Conservation (phyloP, 2,329 filamentous ascomycete genomes). For the Huntiella savannae region DNA sequence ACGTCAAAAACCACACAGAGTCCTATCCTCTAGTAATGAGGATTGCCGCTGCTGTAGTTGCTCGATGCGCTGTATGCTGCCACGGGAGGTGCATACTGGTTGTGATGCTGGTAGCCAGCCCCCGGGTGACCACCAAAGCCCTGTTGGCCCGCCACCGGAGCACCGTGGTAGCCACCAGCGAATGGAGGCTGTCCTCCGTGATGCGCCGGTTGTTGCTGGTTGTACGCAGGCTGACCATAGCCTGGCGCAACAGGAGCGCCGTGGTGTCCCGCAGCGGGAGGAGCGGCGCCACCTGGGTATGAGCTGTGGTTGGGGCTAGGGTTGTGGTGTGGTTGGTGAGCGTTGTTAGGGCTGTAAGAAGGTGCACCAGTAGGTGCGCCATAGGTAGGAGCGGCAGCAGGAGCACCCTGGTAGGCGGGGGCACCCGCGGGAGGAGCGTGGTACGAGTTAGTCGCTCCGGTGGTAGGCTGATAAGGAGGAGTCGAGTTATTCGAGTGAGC, state of each 20-base stretch:
- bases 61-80: slow-evolving; percentile 8
- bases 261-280: slow-evolving; percentile 10
- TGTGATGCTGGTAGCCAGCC: slow-evolving; percentile 13
- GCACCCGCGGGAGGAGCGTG: slow-evolving; percentile 3
- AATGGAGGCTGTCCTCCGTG: slow-evolving; percentile 11
- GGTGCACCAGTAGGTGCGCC: slow-evolving; percentile 14
- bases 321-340: slow-evolving; percentile 12
- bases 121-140: slow-evolving; percentile 9
- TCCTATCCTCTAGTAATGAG: slow-evolving; percentile 1
- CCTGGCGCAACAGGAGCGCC: slow-evolving; percentile 15
- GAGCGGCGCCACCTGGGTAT: slow-evolving; percentile 2
- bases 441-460: slow-evolving; percentile 1
- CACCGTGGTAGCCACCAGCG: not conserved
- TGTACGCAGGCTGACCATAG: slow-evolving; percentile 17
- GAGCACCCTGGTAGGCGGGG: slow-evolving; percentile 13
- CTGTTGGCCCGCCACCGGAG: slow-evolving; percentile 12
- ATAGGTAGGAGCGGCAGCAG: slow-evolving; percentile 14
- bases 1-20: too few relatives aligned
- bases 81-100: slow-evolving; percentile 13
- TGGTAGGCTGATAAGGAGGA: not conserved
- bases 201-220: slow-evolving; percentile 13
- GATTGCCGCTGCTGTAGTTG: slow-evolving; percentile 5
- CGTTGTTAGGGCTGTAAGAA: slow-evolving; percentile 10
- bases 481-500: slow-evolving; percentile 20
- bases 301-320: slow-evolving; percentile 10